A percentile compares a stretch with the other conserved stretches of the same genome.
Conservation (phyloP, 805 yeast genomes). For the Metschnikowia orientalis region DNA sequence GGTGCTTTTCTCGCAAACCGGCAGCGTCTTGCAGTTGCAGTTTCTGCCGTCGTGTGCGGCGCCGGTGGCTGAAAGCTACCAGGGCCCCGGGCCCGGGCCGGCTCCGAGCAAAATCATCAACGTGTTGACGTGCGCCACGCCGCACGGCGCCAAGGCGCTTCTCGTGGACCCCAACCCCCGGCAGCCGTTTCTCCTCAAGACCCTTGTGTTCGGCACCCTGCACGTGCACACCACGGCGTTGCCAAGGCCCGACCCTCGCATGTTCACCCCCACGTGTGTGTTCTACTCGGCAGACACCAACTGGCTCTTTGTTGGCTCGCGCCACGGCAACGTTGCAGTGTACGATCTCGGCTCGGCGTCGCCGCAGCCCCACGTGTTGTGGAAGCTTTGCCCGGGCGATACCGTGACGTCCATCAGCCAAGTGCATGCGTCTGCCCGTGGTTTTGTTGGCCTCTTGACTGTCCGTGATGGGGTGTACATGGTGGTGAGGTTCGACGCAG, state of each 20-base stretch:
- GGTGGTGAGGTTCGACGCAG: conserved; percentile 31
- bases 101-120: conserved; percentile 46
- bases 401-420: conserved; percentile 55
- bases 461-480: conserved; percentile 65
- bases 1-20: conserved; percentile 28
- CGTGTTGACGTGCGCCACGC: conserved; percentile 30
- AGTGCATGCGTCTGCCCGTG: conserved; percentile 23
- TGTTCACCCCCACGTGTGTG: conserved; percentile 42
- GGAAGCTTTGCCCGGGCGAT: conserved; percentile 58
- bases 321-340: conserved; percentile 62
- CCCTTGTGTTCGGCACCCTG: conserved; percentile 18
- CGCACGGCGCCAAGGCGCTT: conserved; percentile 19
- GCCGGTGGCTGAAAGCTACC: conserved; percentile 1
- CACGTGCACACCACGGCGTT: conserved; percentile 23
- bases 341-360: conserved; percentile 34
- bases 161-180: conserved; percentile 67
- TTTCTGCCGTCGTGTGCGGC: conserved; percentile 20
- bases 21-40: conserved; percentile 41
- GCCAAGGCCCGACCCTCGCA: conserved; percentile 18
- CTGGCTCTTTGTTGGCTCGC: conserved; percentile 60
- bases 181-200: conserved; percentile 46
- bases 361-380: conserved; percentile 16
- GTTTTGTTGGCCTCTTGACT: conserved; percentile 41
- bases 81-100: too few species aligned
- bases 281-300: conserved; percentile 34